Evolutionary conservation across 2,329 filamentous ascomycete species (phyloP).

Genomic region (Colletotrichum paranaense): DNA sequence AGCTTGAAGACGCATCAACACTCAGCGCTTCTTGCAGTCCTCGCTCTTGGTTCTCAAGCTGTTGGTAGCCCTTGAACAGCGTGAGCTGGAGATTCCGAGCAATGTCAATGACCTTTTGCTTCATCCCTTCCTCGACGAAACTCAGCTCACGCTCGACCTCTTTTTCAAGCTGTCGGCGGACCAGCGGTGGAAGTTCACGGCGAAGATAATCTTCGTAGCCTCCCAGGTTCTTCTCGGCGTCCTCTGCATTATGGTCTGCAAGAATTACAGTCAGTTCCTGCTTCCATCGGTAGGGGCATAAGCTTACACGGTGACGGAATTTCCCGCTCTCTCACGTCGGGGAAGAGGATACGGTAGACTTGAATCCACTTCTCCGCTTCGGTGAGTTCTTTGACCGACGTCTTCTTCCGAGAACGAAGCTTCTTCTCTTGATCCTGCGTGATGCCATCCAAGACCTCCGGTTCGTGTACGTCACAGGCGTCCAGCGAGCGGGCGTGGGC

Average conservation of each 20-base stretch:
- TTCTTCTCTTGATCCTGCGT: conserved; percentile 47
- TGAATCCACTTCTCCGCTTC: conserved; percentile 52
- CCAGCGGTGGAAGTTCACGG: conserved; percentile 45
- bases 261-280: neutral
- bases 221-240: conserved; percentile 39
- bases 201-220: conserved; percentile 43
- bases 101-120: conserved; percentile 39
- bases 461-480: conserved; percentile 39
- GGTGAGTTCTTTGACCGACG: conserved; percentile 42
- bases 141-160: conserved; percentile 41
- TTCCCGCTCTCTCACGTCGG: conserved; percentile 40
- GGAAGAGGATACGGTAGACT: conserved; percentile 51
- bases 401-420: conserved; percentile 47
- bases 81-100: conserved; percentile 37
- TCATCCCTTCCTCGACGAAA: conserved; percentile 41
- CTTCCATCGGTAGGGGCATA: rapidly evolving
- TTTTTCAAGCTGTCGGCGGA: conserved; percentile 45
- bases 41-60: conserved; percentile 24
- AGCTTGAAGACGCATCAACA: neutral
- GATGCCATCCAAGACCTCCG: conserved; percentile 48
- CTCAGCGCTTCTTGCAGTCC: neutral
- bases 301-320: conserved; percentile 35
- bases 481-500: conserved; percentile 43
- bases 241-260: conserved; percentile 47
- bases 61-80: conserved; percentile 38